These are phyloP conservation scores for Aureobasidium uvarum DNA, from an alignment of 2,329 filamentous ascomycete genomes.

Conservation along the genomic window DNA sequence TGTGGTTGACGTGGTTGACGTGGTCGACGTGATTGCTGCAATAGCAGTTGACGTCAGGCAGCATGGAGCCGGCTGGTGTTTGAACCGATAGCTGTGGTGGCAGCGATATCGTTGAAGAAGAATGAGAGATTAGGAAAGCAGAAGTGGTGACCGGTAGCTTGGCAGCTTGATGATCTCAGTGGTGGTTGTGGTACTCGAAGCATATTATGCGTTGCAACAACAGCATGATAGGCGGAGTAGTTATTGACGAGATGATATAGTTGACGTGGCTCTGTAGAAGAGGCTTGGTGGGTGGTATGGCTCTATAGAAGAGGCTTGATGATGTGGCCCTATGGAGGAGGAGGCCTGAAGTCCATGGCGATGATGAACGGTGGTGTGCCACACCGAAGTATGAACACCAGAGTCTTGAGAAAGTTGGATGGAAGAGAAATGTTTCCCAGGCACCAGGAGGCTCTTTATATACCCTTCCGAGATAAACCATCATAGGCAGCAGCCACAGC, in stretches of 20 bases:
- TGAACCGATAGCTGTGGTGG: not conserved
- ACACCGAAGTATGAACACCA: constrained; percentile 11
- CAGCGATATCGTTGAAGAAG: not conserved
- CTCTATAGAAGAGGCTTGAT: not conserved
- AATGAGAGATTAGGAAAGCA: not conserved
- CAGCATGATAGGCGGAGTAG: not conserved
- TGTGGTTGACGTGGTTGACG: not conserved
- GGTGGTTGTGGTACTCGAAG: not conserved
- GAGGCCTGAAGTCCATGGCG: not conserved
- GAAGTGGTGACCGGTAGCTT: not conserved
- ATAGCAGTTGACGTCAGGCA: not conserved
- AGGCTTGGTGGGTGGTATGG: not conserved
- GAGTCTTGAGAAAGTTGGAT: constrained; percentile 1
- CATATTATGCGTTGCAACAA: not conserved
- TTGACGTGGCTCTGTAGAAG: not conserved
- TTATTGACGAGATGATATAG: not conserved
- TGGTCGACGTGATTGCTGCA: not conserved
- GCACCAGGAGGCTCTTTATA: not conserved
- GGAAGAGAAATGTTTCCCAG: not conserved
- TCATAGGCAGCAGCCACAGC: not conserved
- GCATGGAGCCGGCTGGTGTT: not conserved
- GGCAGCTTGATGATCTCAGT: not conserved
- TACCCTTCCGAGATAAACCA: not conserved
- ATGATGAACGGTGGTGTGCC: not conserved
- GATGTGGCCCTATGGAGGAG: too few species aligned